A percentile compares a stretch with the other conserved stretches of the same genome.
Evolutionary conservation across 1,139 yeast genomes (phyloP).

Genomic region (Debaryomycetaceae sp.): DNA sequence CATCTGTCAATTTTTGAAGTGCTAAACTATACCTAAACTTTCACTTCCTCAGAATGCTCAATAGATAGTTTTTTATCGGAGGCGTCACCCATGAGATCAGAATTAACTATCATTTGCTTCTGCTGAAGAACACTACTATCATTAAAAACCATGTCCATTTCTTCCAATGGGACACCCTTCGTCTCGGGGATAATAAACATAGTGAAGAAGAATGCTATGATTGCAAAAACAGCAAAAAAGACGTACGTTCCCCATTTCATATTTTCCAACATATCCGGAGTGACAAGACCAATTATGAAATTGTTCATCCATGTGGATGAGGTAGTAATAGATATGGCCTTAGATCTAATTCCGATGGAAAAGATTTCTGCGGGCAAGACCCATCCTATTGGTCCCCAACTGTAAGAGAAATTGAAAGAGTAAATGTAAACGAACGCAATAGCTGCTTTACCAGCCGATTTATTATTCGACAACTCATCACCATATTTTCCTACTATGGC

Average conservation of each 20-base stretch:
- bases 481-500: conserved; percentile 37
- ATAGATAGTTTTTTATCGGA: not conserved
- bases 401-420: conserved; percentile 53
- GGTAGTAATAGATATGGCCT: conserved; percentile 49
- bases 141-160: conserved; percentile 31
- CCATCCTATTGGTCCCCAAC: conserved; percentile 55
- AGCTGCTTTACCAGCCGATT: conserved; percentile 42
- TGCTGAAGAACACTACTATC: conserved; percentile 8
- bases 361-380: conserved; percentile 62
- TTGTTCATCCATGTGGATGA: conserved; percentile 48
- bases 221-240: conserved; percentile 40
- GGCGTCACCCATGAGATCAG: not conserved
- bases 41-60: not conserved
- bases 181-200: conserved; percentile 31
- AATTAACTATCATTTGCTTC: conserved; percentile 1
- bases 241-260: conserved; percentile 44
- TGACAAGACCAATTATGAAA: conserved; percentile 48
- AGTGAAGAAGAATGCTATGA: conserved; percentile 40
- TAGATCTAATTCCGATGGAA: conserved; percentile 59
- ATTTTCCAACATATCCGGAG: conserved; percentile 39
- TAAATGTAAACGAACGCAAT: conserved; percentile 50
- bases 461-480: not conserved
- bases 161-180: conserved; percentile 47
- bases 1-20: too few relatives aligned
- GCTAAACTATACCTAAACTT: too few relatives aligned